A percentile compares a stretch with the other conserved stretches of the same genome.
These are phyloP conservation scores for Colletotrichum sp. DNA, from an alignment of 2,329 filamentous ascomycete genomes.

Conservation along the genomic window DNA sequence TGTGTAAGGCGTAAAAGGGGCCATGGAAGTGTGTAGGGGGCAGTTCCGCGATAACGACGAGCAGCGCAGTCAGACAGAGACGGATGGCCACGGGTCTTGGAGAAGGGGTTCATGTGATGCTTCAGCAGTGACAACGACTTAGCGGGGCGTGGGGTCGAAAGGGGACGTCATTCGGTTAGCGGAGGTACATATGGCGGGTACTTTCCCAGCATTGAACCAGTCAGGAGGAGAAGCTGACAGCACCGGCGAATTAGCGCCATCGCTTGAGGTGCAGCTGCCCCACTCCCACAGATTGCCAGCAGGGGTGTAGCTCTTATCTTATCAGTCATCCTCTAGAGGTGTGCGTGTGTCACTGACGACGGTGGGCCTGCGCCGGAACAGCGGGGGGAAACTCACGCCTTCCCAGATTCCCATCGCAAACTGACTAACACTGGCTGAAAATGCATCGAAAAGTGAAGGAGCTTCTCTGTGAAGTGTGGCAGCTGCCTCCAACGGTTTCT, in stretches of 20 bases:
- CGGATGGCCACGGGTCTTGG: slow-evolving; percentile 9
- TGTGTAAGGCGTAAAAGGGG: not conserved
- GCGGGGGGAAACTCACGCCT: not conserved
- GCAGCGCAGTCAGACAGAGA: not conserved
- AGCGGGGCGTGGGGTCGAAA: slow-evolving; percentile 16
- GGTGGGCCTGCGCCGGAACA: not conserved
- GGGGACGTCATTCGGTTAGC: slow-evolving; percentile 14
- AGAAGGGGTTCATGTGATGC: slow-evolving; percentile 22
- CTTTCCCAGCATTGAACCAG: not conserved
- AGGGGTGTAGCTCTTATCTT: slow-evolving; percentile 19
- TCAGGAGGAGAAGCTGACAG: not conserved
- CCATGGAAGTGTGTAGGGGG: not conserved
- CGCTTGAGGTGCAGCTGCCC: not conserved
- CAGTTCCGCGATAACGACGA: not conserved
- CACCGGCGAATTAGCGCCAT: not conserved
- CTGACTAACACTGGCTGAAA: not conserved
- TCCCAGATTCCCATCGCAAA: not conserved
- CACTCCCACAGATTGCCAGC: not conserved
- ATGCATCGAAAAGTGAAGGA: not conserved
- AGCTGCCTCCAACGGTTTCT: not conserved
- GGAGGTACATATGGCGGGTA: not conserved
- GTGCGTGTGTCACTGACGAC: not conserved
- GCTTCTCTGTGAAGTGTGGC: not conserved
- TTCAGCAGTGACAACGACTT: slow-evolving; percentile 13
- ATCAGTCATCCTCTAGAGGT: not conserved